A percentile compares a stretch with the other conserved stretches of the same genome.
These are phyloP conservation scores for Tetragonia tetragonoides DNA, from an alignment of 148 eudicot genomes.

Conservation along the genomic window DNA sequence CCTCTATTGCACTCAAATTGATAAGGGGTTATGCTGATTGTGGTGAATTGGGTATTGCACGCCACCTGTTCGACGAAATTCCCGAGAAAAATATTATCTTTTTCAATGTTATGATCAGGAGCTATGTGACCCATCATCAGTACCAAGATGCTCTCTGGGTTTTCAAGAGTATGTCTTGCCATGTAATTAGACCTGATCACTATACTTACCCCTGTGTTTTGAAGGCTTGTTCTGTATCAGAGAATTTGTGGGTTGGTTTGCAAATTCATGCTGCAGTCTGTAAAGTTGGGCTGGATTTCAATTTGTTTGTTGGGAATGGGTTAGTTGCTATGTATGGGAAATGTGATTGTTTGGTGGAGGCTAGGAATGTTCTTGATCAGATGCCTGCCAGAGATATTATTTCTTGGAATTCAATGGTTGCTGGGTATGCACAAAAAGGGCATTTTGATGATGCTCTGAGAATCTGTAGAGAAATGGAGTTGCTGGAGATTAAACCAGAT, in stretches of 20 bases:
- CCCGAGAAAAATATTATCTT: conserved; percentile 51
- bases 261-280: conserved; percentile 50
- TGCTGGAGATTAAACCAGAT: conserved; percentile 40
- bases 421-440: conserved; percentile 60
- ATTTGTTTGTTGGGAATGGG: conserved; percentile 63
- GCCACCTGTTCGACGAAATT: conserved; percentile 65
- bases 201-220: conserved; percentile 75
- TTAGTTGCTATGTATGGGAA: conserved; percentile 77
- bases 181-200: conserved; percentile 54
- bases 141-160: conserved; percentile 50
- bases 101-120: conserved; percentile 83
- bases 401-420: conserved; percentile 80
- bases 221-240: conserved; percentile 62
- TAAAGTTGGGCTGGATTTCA: conserved; percentile 50
- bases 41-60: conserved; percentile 47
- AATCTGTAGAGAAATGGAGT: conserved; percentile 62
- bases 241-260: conserved; percentile 50
- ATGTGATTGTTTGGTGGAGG: conserved; percentile 53
- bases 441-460: conserved; percentile 62
- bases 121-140: conserved; percentile 54
- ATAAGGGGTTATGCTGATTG: conserved; percentile 62
- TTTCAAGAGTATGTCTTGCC: conserved; percentile 43
- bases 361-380: conserved; percentile 51
- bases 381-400: conserved; percentile 61
- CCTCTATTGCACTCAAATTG: conserved; percentile 58